Evolutionary conservation across 2,329 filamentous ascomycete genomes (phyloP).

Genomic region (Podosphaera fusca): DNA sequence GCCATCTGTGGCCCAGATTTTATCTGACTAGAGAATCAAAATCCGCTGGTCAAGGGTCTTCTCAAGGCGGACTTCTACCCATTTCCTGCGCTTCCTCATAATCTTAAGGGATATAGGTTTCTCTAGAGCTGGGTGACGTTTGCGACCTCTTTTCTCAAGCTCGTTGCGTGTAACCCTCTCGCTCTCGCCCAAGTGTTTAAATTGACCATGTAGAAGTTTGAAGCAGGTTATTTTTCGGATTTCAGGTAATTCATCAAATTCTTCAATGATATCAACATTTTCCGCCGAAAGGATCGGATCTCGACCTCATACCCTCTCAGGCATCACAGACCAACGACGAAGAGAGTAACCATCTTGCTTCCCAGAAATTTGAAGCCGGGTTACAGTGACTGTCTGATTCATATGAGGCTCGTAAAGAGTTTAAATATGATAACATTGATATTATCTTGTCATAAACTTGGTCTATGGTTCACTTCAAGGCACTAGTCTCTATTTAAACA

Average conservation of each 20-base stretch:
- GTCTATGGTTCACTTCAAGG: not conserved
- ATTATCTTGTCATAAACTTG: not conserved
- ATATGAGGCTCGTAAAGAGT: not conserved
- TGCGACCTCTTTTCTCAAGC: not conserved
- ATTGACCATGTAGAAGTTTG: not conserved
- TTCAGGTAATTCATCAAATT: no score
- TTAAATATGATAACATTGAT: not conserved
- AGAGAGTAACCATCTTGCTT: not conserved
- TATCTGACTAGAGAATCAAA: no score
- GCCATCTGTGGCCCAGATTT: no score
- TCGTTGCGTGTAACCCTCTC: not conserved
- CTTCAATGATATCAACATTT: not conserved
- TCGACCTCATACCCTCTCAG: not conserved
- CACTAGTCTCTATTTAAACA: not conserved
- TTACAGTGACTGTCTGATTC: not conserved
- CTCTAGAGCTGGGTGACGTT: not conserved
- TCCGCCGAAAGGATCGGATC: not conserved
- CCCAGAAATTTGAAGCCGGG: not conserved
- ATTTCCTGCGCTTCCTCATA: not conserved
- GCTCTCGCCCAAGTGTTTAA: not conserved
- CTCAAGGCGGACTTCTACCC: not conserved
- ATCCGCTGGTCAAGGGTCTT: not conserved
- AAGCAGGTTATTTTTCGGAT: not conserved
- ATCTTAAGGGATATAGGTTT: not conserved
- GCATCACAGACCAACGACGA: not conserved